Conservation (phyloP, 768 basidiomycete species). For the Arthromyces matolae region DNA sequence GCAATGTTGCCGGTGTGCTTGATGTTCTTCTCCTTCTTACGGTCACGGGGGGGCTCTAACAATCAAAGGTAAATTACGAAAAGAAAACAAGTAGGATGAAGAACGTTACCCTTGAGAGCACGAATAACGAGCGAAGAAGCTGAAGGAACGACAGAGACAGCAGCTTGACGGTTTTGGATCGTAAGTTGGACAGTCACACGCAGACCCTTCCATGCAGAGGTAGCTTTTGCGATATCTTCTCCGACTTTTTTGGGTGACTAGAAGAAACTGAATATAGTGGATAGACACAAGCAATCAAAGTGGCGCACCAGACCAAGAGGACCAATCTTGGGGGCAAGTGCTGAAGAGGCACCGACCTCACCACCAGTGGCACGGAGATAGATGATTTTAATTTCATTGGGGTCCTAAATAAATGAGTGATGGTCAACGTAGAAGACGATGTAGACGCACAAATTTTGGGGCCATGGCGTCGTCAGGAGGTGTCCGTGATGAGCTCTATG, state of each 20-base stretch:
- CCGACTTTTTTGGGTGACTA: slow-evolving; percentile 99
- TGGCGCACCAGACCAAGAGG: slow-evolving; percentile 93
- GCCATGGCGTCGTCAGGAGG: slow-evolving; percentile 55
- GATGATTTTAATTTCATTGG: slow-evolving; percentile 97
- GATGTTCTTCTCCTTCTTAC: slow-evolving; percentile 99
- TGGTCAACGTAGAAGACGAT: slow-evolving; percentile 6
- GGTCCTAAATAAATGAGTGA: slow-evolving; percentile 75
- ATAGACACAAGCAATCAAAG: slow-evolving; percentile 6
- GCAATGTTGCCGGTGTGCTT: slow-evolving; percentile 95
- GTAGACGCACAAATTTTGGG: slow-evolving; percentile 62
- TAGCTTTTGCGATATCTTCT: slow-evolving; percentile 99
- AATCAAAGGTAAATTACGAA: slow-evolving; percentile 1
- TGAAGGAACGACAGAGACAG: slow-evolving; percentile 93
- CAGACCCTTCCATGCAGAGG: slow-evolving; percentile 97
- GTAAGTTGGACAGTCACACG: slow-evolving; percentile 98
- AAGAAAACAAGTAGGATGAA: neutral
- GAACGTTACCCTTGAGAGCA: slow-evolving; percentile 90
- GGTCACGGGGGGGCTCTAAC: slow-evolving; percentile 95
- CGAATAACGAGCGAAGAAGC: slow-evolving; percentile 97
- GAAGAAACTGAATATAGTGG: slow-evolving; percentile 16
- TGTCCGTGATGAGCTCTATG: slow-evolving; percentile 22
- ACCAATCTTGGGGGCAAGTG: slow-evolving; percentile 99
- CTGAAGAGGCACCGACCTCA: slow-evolving; percentile 98
- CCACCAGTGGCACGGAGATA: slow-evolving; percentile 98
- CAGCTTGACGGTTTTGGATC: slow-evolving; percentile 99